Base-by-base conservation (phyloP, 2,329 filamentous ascomycete genomes). In the Davidsoniella virescens region DNA sequence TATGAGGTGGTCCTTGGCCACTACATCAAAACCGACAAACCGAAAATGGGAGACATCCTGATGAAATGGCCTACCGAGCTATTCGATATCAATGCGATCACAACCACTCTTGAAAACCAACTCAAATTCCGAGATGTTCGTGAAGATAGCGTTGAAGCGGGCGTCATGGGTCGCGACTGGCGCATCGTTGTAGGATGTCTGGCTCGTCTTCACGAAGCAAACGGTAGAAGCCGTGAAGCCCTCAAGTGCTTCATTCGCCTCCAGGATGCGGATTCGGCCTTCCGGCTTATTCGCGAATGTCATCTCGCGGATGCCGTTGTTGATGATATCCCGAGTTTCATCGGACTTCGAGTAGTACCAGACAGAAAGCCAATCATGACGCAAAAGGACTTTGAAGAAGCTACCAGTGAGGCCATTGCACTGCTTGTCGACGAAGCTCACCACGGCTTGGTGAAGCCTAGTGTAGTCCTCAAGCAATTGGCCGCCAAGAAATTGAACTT, bases 1-100 rank as follows among this genome's bases (percentile, higher is more conserved):
- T 98, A 95, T 62, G 90, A 96, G 62, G 78, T 90, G 18, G 75
- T 96, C 17, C 73, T 98, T 0, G 84, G 82, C 0, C 84, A 96
- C 64, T 98, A 96, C 63, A 81, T 95, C 48, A 76, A 82, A 55
- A 75, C 73, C 16, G 82, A 95, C 63, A 81, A 85, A 58, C 71
- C 73, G 49, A 76, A 78, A 36, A 84, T 96, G 58, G 80, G 77
- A 55, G 80, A 88, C 53, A 64, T 98, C 33, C 70, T 96, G 6
- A 84, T 93, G 26, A 70, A 74, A 39, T 96, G 92, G 92, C 74
- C 87, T 5, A 73, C 82, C 0, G 86, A 93, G 39, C 69, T 95
- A 1, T 95, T 93, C 59, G 82, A 93, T 54, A 77, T 86, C 51
- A 75, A 75, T 50, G 82, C 77, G 49, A 76, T 98, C 43, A 81